Conservation (phyloP, 2,329 filamentous ascomycete genomes). For the Harringtonia aguacate region DNA sequence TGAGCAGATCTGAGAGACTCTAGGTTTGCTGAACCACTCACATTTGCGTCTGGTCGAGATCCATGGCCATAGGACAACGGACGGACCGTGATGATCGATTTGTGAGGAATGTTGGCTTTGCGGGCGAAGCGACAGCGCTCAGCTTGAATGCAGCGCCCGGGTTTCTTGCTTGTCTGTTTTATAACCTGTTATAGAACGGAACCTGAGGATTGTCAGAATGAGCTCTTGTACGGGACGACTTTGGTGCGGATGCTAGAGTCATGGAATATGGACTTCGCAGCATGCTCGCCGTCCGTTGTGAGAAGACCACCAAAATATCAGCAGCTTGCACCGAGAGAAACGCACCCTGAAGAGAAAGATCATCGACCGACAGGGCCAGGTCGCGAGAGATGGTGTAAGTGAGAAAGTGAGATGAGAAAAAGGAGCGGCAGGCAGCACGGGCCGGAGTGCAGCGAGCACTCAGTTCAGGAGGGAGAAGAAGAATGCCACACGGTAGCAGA, state of each 20-base stretch:
- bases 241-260: no score
- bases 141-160: neutral
- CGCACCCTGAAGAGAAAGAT: neutral
- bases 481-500: no score
- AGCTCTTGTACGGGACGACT: slow-evolving; percentile 17
- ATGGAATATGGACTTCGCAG: no score
- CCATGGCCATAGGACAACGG: slow-evolving; percentile 27
- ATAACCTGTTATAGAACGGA: slow-evolving; percentile 21
- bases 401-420: neutral
- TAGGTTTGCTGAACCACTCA: no score
- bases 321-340: no score
- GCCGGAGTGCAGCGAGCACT: no score
- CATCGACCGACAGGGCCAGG: neutral
- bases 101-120: neutral
- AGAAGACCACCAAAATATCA: no score
- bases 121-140: neutral
- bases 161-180: neutral
- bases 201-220: slow-evolving; percentile 30
- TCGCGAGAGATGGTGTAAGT: neutral
- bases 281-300: no score
- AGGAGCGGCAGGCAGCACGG: no score
- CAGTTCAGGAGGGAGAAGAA: no score
- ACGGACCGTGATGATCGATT: neutral
- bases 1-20: no score
- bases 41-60: slow-evolving; percentile 40